Evolutionary conservation across 176 grass and related monocot species (phyloP).

Genomic region (Musa acuminata): DNA sequence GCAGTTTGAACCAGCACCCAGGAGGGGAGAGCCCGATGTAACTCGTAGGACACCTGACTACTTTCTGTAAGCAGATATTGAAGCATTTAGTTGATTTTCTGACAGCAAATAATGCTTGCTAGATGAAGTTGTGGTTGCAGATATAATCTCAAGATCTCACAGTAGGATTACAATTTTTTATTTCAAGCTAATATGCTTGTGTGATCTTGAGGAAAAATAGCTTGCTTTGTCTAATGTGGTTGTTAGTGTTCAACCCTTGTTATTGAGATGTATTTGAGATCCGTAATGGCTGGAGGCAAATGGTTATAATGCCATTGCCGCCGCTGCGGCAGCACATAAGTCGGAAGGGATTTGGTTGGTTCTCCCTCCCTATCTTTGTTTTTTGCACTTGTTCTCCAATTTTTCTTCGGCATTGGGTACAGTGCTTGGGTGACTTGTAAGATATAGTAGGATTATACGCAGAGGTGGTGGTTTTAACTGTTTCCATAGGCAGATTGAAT

Average conservation of each 20-base stretch:
- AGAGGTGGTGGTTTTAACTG: too few relatives aligned
- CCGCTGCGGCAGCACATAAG: not conserved
- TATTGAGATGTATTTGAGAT: not conserved
- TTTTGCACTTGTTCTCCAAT: not conserved
- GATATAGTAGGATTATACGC: too few relatives aligned
- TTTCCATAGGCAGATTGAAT: too few relatives aligned
- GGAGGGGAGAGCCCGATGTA: constrained; percentile 48
- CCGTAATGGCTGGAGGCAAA: not conserved
- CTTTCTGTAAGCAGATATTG: constrained; percentile 29
- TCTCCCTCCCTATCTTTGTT: not conserved
- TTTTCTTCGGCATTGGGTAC: not conserved
- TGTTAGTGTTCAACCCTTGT: not conserved
- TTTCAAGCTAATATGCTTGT: constrained; percentile 3
- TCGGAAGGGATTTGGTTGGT: not conserved
- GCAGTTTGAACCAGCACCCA: constrained; percentile 44
- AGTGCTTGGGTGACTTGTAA: not conserved
- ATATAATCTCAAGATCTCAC: constrained; percentile 13
- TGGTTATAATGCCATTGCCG: not conserved
- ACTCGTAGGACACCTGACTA: constrained; percentile 50
- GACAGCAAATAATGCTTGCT: constrained; percentile 12
- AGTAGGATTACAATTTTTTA: not conserved
- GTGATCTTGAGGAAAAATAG: not conserved
- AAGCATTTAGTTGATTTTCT: constrained; percentile 14
- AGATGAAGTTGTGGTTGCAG: constrained; percentile 25
- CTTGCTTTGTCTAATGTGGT: not conserved